phyloP scores from a whole-genome alignment of 1,284 basidiomycete species.

The Lignosus rhinocerotis region DNA sequence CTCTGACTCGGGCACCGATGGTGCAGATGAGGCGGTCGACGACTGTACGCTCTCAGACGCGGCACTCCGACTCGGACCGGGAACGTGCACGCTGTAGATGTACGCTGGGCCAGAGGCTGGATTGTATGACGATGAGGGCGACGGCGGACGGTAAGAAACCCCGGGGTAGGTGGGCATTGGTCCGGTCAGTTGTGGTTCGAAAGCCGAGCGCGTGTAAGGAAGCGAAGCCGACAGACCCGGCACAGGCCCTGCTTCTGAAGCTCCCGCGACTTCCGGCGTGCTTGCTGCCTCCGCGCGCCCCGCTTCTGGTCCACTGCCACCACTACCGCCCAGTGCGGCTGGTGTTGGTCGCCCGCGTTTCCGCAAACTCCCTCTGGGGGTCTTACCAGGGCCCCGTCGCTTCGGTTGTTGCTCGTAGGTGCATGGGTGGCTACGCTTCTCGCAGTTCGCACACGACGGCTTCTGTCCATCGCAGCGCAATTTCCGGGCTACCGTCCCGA shows the following conservation, averaged over 20 bases:
- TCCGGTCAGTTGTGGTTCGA: conserved; percentile 21
- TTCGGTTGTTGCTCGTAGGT: conserved; percentile 52
- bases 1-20: conserved; percentile 20
- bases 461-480: conserved; percentile 66
- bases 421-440: conserved; percentile 48
- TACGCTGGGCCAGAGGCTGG: conserved; percentile 3
- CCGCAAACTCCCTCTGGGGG: conserved; percentile 44
- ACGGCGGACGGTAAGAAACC: conserved; percentile 18
- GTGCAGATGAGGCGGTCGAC: conserved; percentile 19
- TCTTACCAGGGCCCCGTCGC: conserved; percentile 71
- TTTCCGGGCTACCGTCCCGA: conserved; percentile 56
- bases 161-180: conserved; percentile 21
- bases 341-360: conserved; percentile 27
- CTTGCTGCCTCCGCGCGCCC: not conserved
- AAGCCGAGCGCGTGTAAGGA: conserved; percentile 10
- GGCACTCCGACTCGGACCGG: conserved; percentile 20
- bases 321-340: conserved; percentile 1
- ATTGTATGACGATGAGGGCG: conserved; percentile 16
- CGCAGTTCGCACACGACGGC: conserved; percentile 63
- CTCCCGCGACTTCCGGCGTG: not conserved
- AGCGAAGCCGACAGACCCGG: conserved; percentile 8
- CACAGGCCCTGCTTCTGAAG: not conserved
- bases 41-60: conserved; percentile 22
- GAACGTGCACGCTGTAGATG: conserved; percentile 7
- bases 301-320: not conserved